A percentile compares a stretch with the other conserved stretches of the same genome.
These are phyloP conservation scores for Candida sanyiensis DNA, from an alignment of 805 yeast species.

Conservation along the genomic window DNA sequence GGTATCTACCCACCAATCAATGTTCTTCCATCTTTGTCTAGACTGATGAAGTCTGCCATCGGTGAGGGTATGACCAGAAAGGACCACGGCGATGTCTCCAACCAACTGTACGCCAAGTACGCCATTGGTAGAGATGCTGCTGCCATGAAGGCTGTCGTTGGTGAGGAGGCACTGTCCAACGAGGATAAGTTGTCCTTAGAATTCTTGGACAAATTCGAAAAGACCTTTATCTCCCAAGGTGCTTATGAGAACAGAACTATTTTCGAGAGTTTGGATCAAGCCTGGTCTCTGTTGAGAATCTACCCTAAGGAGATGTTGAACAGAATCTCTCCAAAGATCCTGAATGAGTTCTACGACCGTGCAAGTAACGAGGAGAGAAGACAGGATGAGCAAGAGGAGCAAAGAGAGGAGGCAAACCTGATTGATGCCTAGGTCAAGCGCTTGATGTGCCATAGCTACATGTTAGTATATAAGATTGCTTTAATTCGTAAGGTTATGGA, in stretches of 20 bases:
- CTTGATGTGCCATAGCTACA: neutral
- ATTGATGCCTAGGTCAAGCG: slow-evolving; percentile 30
- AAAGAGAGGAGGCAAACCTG: slow-evolving; percentile 30
- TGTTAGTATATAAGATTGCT: neutral
- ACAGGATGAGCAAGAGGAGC: slow-evolving; percentile 36
- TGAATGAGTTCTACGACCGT: slow-evolving; percentile 93
- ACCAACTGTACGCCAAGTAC: slow-evolving; percentile 97
- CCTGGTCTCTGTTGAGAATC: slow-evolving; percentile 96
- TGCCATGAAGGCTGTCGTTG: slow-evolving; percentile 99
- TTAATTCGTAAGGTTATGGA: too few relatives aligned
- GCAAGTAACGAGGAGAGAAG: slow-evolving; percentile 61
- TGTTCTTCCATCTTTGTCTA: slow-evolving; percentile 93
- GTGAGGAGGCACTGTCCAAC: slow-evolving; percentile 97
- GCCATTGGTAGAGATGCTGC: slow-evolving; percentile 99
- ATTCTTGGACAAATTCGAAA: slow-evolving; percentile 96
- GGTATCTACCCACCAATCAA: slow-evolving; percentile 99
- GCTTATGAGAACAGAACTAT: slow-evolving; percentile 94
- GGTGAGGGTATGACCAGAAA: slow-evolving; percentile 99
- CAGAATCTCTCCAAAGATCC: slow-evolving; percentile 96
- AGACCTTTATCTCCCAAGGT: slow-evolving; percentile 92
- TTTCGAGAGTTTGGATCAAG: slow-evolving; percentile 93
- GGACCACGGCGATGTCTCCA: slow-evolving; percentile 99
- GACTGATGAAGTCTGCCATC: slow-evolving; percentile 98
- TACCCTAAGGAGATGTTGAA: slow-evolving; percentile 98
- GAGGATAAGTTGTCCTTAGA: slow-evolving; percentile 97